A percentile compares a stretch with the other conserved stretches of the same genome.
These are phyloP conservation scores for Coniochaeta ligniaria DNA, from an alignment of 2,329 filamentous ascomycete genomes.

Conservation along the genomic window DNA sequence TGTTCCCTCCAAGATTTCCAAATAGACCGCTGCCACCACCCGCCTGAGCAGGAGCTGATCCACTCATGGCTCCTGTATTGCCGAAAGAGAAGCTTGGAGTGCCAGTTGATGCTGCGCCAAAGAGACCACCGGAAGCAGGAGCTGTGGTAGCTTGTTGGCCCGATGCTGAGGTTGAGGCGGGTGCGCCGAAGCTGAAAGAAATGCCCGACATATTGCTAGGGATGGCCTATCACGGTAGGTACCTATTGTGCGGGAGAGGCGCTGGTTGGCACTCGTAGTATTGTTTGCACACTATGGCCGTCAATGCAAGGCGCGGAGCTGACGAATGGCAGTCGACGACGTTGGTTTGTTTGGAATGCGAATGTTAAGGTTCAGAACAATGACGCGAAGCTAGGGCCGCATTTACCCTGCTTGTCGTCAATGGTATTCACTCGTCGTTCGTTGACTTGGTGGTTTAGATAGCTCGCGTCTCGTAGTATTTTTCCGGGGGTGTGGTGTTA, in stretches of 20 bases:
- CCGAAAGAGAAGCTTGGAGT: conserved; percentile 9
- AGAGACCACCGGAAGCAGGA: conserved; percentile 15
- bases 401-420: background rate
- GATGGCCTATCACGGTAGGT: background rate
- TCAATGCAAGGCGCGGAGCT: background rate
- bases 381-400: background rate
- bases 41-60: conserved; percentile 1
- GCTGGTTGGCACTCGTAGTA: background rate
- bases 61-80: conserved; percentile 6
- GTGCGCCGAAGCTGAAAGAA: conserved; percentile 17
- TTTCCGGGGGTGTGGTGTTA: background rate
- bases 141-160: conserved; percentile 13
- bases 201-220: conserved; percentile 4
- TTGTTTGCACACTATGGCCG: background rate
- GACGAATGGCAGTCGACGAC: background rate
- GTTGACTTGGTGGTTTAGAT: background rate
- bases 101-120: conserved; percentile 14
- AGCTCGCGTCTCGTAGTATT: background rate
- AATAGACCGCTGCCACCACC: conserved; percentile 10
- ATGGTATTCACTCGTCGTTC: background rate
- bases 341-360: background rate
- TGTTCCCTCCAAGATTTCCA: conserved; percentile 14
- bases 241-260: background rate
- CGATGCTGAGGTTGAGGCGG: conserved; percentile 11
- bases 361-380: background rate